Evolutionary conservation across 1,284 basidiomycete species (phyloP), one percentile per base, ranked within the genome.

Genomic region (Puccinia novopanici): DNA sequence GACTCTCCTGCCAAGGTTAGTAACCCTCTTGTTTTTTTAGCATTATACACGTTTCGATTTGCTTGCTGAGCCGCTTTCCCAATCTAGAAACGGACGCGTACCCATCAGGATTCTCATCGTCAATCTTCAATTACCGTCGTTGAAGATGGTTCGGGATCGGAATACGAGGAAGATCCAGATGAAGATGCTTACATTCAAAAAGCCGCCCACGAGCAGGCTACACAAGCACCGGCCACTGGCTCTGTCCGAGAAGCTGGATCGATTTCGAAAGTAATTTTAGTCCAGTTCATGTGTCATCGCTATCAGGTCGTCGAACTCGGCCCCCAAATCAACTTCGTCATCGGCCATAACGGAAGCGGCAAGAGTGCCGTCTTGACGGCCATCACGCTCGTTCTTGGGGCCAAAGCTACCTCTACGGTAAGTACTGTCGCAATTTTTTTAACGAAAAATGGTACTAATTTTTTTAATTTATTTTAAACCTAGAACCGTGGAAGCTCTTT

Each of bases 341-440:
- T 98, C 80, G 97, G 97, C 89, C 87, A 85, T 88, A 89, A 89
- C 83, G 88, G 89, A 59, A 81, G 82, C 86, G 95, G 97, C 17
- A 99, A 99, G 87, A 96, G 93, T 85, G 95, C 97, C 0, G 91
- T 98, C 55, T 88, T 99, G 48, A 95, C 96, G 10, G 97, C 92
- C 2, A 91, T 99, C 82, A 94, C 94, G 0, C 90, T 99, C 24
- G 95, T 93, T 3, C 89, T 99, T 0, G 97, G 97, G 70, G 95
- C 94, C 0, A 98, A 96, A 86, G 93, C 95, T 1, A 90, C 87
- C 37, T 90, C 91, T 0, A 99, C 97, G 1, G 94, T 95, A 57
- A n/a, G n/a, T n/a, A n/a, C n/a, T n/a, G n/a, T n/a, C 6, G 42
- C 42, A 45, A n/a, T 15, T 40, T 34, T 67, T 50, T 55, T 30